These are phyloP conservation scores for Amanita rubescens DNA, from an alignment of 768 basidiomycete genomes.

Conservation along the genomic window DNA sequence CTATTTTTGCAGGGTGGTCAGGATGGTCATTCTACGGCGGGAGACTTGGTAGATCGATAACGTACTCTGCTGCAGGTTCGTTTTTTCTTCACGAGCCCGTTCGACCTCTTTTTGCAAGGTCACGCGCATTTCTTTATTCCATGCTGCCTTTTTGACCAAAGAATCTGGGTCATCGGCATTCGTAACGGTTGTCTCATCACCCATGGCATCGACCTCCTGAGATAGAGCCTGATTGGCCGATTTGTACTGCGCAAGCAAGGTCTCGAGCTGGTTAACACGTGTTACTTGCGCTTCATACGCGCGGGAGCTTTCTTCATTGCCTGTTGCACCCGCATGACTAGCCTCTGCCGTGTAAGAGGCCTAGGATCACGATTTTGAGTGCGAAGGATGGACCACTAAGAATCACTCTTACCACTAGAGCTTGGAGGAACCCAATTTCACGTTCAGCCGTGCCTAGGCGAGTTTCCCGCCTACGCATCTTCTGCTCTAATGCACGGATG, in stretches of 20 bases:
- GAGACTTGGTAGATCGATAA: neutral
- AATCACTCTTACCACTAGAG: slow-evolving; percentile 47
- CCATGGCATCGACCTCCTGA: slow-evolving; percentile 39
- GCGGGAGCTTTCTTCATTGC: slow-evolving; percentile 1
- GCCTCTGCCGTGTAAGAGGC: slow-evolving; percentile 6
- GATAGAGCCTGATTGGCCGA: slow-evolving; percentile 35
- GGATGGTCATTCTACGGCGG: neutral
- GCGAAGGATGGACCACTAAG: neutral
- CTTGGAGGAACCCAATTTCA: slow-evolving; percentile 61
- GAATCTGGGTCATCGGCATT: slow-evolving; percentile 28
- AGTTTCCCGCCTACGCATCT: slow-evolving; percentile 23
- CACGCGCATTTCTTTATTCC: slow-evolving; percentile 18
- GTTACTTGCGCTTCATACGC: slow-evolving; percentile 25
- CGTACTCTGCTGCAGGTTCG: slow-evolving; percentile 34
- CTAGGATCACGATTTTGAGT: neutral
- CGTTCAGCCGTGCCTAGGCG: slow-evolving; percentile 34
- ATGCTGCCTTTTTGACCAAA: slow-evolving; percentile 25
- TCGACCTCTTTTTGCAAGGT: slow-evolving; percentile 8
- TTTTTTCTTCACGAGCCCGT: slow-evolving; percentile 9
- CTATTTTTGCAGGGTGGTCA: neutral
- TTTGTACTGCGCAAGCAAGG: slow-evolving; percentile 50
- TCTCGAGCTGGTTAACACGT: slow-evolving; percentile 48
- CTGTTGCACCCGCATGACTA: neutral
- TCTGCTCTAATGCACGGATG: slow-evolving; percentile 31
- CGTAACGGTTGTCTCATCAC: slow-evolving; percentile 22